Base-by-base conservation (phyloP, 2,329 filamentous ascomycete genomes). In the Verticillium dahliae region DNA sequence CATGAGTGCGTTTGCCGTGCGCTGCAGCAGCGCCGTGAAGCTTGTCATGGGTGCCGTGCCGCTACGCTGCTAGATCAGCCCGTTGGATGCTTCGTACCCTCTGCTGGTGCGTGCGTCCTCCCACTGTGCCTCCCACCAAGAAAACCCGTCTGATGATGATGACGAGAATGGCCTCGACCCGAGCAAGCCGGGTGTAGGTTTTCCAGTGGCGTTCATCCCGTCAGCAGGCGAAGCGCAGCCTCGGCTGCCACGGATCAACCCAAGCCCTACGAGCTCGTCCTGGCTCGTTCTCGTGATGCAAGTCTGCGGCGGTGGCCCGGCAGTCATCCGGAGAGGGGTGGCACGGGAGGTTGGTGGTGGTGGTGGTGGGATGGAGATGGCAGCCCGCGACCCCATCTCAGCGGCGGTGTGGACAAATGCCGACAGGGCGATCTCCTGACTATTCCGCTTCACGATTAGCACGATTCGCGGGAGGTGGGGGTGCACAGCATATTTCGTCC, bases 401-500 rank as follows among this genome's bases (percentile, higher is more conserved):
- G 61, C 61, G 65, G 63, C 50, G 64, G 58, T 60, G 58, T 60
- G 62, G 59, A 50, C 65, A 66, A 66, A 62, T 66, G 65, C 65
- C 65, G 65, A 63, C 58, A 61, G 41, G 54, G 45, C 58, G 67
- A 69, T 67, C 67, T 61, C 57, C 65, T 52, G 65, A 61, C 67
- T 65, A 66, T 68, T 60, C 65, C 67, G 60, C 61, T 66, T 56
- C 45, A 50, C 45, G 45, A 50, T 50, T 50, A 50, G 45, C 45
- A 50, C 45, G 45, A 50, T 50, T 50, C 22, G 45, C 45, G 45
- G 45, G 45, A 50, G 45, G 45, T 50, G 45, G 45, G 45, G 45
- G 45, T 50, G 45, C 45, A 50, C 45, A 50, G 45, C 45, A 50
- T 27, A 27, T 11, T 18, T 6, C 1, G 15, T 50, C n/a, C 45